A percentile compares a stretch with the other conserved stretches of the same genome.
phyloP scores from a whole-genome alignment of 2,329 filamentous ascomycete genomes.

The Phyllosticta paracitricarpa region DNA sequence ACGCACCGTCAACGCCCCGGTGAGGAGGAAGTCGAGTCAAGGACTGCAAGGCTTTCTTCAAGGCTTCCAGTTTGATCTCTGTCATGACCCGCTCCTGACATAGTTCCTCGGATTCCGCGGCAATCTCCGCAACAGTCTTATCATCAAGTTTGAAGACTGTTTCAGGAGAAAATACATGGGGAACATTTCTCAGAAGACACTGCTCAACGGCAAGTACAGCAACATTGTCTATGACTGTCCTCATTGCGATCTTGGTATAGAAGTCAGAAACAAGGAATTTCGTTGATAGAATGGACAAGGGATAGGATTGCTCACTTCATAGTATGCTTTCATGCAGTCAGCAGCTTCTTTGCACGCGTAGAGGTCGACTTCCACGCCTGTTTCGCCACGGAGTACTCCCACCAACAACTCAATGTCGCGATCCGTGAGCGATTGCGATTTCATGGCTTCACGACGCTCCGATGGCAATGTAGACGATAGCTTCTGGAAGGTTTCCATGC shows the following conservation, averaged over 20 bases:
- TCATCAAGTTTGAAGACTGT: conserved; percentile 21
- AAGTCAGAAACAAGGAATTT: background rate
- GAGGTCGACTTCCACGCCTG: background rate
- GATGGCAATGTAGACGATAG: background rate
- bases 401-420: background rate
- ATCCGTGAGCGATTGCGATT: background rate
- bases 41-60: background rate
- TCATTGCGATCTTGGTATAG: conserved; percentile 32
- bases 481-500: background rate
- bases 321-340: conserved; percentile 37
- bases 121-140: conserved; percentile 16
- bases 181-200: conserved; percentile 28
- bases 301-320: conserved; percentile 27
- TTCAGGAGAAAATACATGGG: conserved; percentile 32
- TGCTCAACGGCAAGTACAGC: conserved; percentile 35
- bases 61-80: background rate
- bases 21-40: background rate
- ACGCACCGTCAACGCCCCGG: too few relatives aligned
- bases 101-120: conserved; percentile 15
- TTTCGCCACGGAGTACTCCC: background rate
- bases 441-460: background rate
- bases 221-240: conserved; percentile 36
- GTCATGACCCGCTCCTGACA: background rate
- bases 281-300: background rate
- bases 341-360: conserved; percentile 18